phyloP scores from a whole-genome alignment of 495 filamentous ascomycete genomes.

The Penicillium tannophilum region DNA sequence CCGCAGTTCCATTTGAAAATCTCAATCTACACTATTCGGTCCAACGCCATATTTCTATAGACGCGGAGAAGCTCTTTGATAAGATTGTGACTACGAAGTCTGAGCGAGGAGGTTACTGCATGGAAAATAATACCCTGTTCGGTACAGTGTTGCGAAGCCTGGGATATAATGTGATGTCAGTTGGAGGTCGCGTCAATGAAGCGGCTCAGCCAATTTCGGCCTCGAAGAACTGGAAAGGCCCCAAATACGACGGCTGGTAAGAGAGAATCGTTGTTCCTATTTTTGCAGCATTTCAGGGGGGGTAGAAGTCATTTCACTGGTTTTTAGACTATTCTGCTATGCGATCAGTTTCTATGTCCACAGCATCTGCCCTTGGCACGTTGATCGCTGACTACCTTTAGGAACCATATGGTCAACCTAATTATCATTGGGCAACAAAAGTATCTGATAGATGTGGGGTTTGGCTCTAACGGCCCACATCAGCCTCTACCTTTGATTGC shows the following conservation, averaged over 20 bases:
- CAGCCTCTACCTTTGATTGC: slow-evolving; percentile 48
- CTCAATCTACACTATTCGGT: slow-evolving; percentile 52
- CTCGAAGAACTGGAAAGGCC: slow-evolving; percentile 17
- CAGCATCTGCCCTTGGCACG: no score
- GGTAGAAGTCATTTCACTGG: no score
- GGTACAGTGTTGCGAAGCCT: slow-evolving; percentile 58
- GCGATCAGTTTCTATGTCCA: no score
- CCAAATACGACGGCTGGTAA: slow-evolving; percentile 26
- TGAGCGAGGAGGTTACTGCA: slow-evolving; percentile 67
- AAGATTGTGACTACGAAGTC: slow-evolving; percentile 59
- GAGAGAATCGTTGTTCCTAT: neutral
- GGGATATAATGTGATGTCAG: slow-evolving; percentile 49
- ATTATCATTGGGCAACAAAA: slow-evolving; percentile 51
- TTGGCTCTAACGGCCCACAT: slow-evolving; percentile 59
- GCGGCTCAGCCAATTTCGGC: slow-evolving; percentile 21
- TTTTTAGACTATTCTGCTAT: no score
- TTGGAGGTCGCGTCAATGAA: slow-evolving; percentile 8
- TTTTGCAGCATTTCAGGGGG: neutral
- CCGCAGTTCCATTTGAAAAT: slow-evolving; percentile 69
- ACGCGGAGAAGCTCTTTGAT: slow-evolving; percentile 34
- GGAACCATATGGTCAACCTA: slow-evolving; percentile 65
- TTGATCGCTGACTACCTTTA: neutral
- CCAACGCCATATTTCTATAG: slow-evolving; percentile 2
- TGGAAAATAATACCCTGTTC: slow-evolving; percentile 69
- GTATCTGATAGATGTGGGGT: slow-evolving; percentile 68